Conservation (phyloP, 768 basidiomycete genomes). For the Hortiboletus campestris region DNA sequence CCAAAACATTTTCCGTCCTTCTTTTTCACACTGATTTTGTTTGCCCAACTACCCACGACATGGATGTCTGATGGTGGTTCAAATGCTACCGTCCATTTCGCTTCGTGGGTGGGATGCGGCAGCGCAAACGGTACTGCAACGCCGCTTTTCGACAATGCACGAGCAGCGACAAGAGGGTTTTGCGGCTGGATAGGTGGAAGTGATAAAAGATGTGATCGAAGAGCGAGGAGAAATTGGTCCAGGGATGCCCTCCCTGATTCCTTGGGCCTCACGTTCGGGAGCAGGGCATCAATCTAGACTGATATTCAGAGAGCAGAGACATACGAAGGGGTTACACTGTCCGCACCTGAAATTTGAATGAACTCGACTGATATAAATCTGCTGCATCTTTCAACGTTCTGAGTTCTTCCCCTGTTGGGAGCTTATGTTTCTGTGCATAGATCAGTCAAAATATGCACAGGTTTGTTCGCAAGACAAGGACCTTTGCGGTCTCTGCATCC, state of each 20-base stretch:
- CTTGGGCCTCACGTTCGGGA: constrained; percentile 72
- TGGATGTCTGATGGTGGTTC: constrained; percentile 73
- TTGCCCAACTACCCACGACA: constrained; percentile 85
- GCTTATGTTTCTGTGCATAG: constrained; percentile 35
- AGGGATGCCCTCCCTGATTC: constrained; percentile 52
- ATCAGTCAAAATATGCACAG: neutral
- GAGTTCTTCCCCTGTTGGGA: constrained; percentile 70
- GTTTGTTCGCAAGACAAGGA: neutral
- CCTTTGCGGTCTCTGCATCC: constrained; percentile 14
- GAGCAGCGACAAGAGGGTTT: constrained; percentile 66
- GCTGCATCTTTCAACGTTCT: constrained; percentile 69
- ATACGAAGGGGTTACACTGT: neutral
- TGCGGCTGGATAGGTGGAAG: constrained; percentile 56
- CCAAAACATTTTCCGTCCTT: constrained; percentile 63
- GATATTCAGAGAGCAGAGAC: constrained; percentile 9
- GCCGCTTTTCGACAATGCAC: constrained; percentile 49
- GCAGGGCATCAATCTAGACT: constrained; percentile 70
- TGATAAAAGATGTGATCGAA: constrained; percentile 64
- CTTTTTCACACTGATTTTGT: constrained; percentile 68
- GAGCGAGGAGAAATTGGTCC: constrained; percentile 62
- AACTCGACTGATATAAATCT: constrained; percentile 71
- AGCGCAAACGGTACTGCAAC: constrained; percentile 66
- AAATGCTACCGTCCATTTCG: constrained; percentile 87
- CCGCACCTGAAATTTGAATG: constrained; percentile 81
- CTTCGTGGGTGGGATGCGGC: constrained; percentile 71